Percentiles rank a stretch among this genome's conserved stretches.
These are phyloP conservation scores for Cryptococcus sp. DNA, from an alignment of 1,284 basidiomycete genomes.

Conservation along the genomic window DNA sequence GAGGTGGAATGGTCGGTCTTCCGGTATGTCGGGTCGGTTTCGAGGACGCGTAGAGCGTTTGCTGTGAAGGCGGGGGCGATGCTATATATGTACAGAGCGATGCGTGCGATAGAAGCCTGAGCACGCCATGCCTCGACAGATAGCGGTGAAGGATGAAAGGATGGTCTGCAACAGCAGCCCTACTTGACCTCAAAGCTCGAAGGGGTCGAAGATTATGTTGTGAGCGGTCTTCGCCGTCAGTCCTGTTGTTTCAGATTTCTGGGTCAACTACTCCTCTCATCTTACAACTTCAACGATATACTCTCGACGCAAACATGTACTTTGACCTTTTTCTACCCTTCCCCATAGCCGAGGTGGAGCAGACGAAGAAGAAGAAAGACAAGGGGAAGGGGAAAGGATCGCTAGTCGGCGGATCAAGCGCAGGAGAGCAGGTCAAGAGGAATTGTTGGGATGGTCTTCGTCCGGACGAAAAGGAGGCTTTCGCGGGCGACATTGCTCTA, in stretches of 20 bases:
- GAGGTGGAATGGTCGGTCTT: neutral
- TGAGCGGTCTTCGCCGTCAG: neutral
- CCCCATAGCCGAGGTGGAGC: constrained; percentile 21
- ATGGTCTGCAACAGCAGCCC: too few species aligned
- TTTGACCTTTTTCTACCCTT: constrained; percentile 45
- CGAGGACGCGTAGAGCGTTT: too few species aligned
- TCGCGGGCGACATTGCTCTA: constrained; percentile 30
- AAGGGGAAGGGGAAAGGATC: constrained; percentile 39
- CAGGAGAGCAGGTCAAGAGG: neutral
- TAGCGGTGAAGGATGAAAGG: constrained; percentile 1
- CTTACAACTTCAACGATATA: neutral
- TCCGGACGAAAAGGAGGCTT: constrained; percentile 26
- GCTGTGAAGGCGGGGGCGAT: too few species aligned
- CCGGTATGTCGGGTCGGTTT: neutral
- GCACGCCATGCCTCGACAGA: constrained; percentile 4
- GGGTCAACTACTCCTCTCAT: neutral
- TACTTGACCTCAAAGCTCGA: too few species aligned
- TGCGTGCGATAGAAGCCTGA: neutral
- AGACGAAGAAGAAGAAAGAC: constrained; percentile 24
- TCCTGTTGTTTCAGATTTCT: neutral
- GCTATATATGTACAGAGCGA: neutral
- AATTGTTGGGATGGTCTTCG: constrained; percentile 39
- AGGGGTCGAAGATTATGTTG: too few species aligned
- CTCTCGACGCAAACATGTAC: constrained; percentile 28
- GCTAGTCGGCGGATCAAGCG: neutral